Base-by-base conservation (phyloP, 345 rosid species). In the Citrus trifoliata region DNA sequence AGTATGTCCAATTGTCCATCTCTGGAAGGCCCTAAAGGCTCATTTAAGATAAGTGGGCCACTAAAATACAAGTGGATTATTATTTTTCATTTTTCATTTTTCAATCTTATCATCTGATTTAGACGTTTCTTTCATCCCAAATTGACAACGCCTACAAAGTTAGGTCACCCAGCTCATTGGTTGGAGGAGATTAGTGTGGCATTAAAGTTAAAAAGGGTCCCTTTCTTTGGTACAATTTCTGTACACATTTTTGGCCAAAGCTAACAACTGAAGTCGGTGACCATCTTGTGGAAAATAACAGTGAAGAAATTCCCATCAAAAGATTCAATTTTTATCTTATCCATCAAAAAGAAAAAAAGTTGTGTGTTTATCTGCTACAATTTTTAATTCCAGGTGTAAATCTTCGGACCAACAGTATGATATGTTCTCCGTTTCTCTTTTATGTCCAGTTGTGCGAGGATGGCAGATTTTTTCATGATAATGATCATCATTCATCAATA, bases 31-130 rank as follows among this genome's bases (percentile, higher is more conserved):
- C 74, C 19, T 14, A 13, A 12, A 67, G 37, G n/a, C 74, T n/a
- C 68, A 73, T 67, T 67, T 18, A 19, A 51, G 84, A 74, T 70
- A 74, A 78, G 78, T 70, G 63, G 81, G 66, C 73, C 79, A 74
- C 56, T 53, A 24, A 25, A 19, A n/a, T 28, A 53, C 67, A 55
- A 74, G 40, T 74, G 56, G 71, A 28, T 68, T 46, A 59, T 53
- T 59, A 33, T 42, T 46, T 9, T 40, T 8, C 1, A 1, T 42
- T 12, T 4, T 4, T 1, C 1, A 28, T 66, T 66, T 22, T 60
- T 28, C 62, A 56, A 53, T 37, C 16, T 1, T 64, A 25, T 46
- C 42, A 55, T 8, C 0, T 16, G 79, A 69, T 70, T 19, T 13
- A 10, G 58, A 63, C 74, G 0, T 53, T 27, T 66, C 74, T 48